Percentiles rank a stretch among this genome's conserved stretches.
phyloP scores from a whole-genome alignment of 2,329 filamentous ascomycete species.

The Alternaria ventricosa region DNA sequence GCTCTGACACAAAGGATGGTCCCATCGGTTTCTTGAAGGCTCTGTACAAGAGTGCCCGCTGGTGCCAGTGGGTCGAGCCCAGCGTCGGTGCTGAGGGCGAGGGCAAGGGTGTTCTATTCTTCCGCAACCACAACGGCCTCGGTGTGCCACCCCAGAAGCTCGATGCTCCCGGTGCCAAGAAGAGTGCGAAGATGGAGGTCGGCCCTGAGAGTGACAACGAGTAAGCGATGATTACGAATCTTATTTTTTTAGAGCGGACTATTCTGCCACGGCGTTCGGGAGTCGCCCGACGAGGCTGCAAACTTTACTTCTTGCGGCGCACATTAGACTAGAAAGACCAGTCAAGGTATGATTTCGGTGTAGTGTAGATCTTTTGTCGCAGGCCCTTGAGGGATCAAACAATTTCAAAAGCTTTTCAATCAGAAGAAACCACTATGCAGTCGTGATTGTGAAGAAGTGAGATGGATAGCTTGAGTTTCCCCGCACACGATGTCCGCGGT shows the following conservation, averaged over 20 bases:
- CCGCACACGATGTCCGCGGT: conserved; percentile 9
- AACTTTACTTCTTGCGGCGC: conserved; percentile 20
- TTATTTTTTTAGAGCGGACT: conserved; percentile 28
- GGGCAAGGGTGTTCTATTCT: conserved; percentile 87
- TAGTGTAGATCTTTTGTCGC: conserved; percentile 17
- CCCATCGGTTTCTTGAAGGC: conserved; percentile 80
- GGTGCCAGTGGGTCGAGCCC: conserved; percentile 98
- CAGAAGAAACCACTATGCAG: neutral
- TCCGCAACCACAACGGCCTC: conserved; percentile 89
- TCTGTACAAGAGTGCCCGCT: conserved; percentile 79
- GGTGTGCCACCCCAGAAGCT: conserved; percentile 60
- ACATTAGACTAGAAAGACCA: conserved; percentile 20
- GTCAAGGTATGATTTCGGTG: conserved; percentile 17
- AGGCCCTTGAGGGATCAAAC: conserved; percentile 2
- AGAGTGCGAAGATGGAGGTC: conserved; percentile 45
- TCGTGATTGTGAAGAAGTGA: neutral
- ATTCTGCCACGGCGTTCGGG: conserved; percentile 29
- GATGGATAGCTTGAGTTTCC: neutral
- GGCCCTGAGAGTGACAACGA: conserved; percentile 41
- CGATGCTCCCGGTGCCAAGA: conserved; percentile 30
- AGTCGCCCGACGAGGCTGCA: conserved; percentile 9
- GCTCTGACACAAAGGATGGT: conserved; percentile 78
- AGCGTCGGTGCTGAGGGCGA: conserved; percentile 80
- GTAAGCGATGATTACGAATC: conserved; percentile 26
- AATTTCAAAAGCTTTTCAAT: neutral